Conservation (phyloP, 805 yeast species). For the Wickerhamiella shivajii region DNA sequence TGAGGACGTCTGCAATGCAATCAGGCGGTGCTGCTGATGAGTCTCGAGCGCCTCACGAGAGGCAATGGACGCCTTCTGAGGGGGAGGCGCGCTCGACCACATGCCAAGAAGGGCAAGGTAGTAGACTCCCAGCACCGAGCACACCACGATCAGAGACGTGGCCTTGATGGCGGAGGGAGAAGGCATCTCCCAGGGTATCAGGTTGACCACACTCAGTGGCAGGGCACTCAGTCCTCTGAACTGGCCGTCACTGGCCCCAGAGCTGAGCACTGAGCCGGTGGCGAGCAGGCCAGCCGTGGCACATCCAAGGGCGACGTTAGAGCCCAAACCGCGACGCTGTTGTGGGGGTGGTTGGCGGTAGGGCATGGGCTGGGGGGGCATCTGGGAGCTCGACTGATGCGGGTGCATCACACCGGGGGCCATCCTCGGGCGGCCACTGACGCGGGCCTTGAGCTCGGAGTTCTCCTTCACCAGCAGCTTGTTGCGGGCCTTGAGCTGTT, state of each 20-base stretch:
- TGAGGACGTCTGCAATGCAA: background rate
- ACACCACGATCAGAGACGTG: background rate
- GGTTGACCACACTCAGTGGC: no score
- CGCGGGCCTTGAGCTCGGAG: constrained; percentile 27
- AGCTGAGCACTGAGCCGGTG: constrained; percentile 3
- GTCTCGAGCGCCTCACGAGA: background rate
- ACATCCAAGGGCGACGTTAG: constrained; percentile 6
- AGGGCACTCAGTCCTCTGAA: constrained; percentile 5
- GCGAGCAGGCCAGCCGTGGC: constrained; percentile 6
- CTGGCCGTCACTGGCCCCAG: constrained; percentile 3
- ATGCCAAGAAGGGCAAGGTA: constrained; percentile 1
- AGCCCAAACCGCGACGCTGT: background rate
- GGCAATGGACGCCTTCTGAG: no score
- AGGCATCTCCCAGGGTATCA: no score
- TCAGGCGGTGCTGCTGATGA: constrained; percentile 1
- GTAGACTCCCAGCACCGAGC: constrained; percentile 4
- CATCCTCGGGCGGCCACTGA: background rate
- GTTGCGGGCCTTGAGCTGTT: constrained; percentile 52
- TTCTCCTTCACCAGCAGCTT: constrained; percentile 37
- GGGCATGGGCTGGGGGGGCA: background rate
- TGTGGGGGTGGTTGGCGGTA: background rate
- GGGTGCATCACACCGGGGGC: constrained; percentile 1
- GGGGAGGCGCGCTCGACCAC: constrained; percentile 5
- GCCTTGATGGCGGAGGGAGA: constrained; percentile 2
- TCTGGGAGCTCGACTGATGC: no score